phyloP scores from a whole-genome alignment of 164 flowering plant genomes.

The Nymphaea colorata region DNA sequence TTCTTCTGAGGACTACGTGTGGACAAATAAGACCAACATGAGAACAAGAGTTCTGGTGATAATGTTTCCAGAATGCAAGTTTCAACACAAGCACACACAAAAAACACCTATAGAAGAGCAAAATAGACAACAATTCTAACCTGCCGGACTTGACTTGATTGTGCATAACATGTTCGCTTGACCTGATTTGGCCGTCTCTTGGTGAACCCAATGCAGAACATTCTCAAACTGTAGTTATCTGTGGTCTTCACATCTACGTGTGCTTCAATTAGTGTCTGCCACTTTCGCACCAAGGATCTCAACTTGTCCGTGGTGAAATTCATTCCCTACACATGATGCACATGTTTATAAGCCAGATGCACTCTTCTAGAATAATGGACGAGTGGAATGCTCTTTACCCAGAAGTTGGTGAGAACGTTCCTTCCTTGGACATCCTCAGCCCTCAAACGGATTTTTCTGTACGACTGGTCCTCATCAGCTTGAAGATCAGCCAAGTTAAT shows the following conservation, averaged over 20 bases:
- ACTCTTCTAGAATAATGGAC: background rate
- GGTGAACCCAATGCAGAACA: slow-evolving; percentile 33
- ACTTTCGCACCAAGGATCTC: slow-evolving; percentile 30
- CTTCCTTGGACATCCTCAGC: slow-evolving; percentile 31
- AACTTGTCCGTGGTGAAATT: slow-evolving; percentile 29
- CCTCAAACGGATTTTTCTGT: slow-evolving; percentile 25
- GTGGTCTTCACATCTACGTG: slow-evolving; percentile 32
- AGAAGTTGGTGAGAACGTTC: slow-evolving; percentile 31
- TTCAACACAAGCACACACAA: background rate
- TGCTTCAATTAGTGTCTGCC: slow-evolving; percentile 37
- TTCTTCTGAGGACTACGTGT: no score
- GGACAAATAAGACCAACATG: no score
- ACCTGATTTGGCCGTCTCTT: slow-evolving; percentile 31
- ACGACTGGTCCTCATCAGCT: slow-evolving; percentile 27
- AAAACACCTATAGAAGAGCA: no score
- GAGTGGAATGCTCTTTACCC: slow-evolving; percentile 9
- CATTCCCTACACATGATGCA: slow-evolving; percentile 17
- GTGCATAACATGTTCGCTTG: slow-evolving; percentile 26
- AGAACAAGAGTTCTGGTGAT: no score
- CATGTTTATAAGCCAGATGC: background rate
- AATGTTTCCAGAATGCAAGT: no score
- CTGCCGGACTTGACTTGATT: slow-evolving; percentile 30
- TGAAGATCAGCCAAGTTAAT: slow-evolving; percentile 26
- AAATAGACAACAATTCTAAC: background rate
- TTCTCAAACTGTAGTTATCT: slow-evolving; percentile 18